A percentile compares a stretch with the other conserved stretches of the same genome.
Conservation (phyloP, 2,329 filamentous ascomycete species). For the Juglanconis juglandina region DNA sequence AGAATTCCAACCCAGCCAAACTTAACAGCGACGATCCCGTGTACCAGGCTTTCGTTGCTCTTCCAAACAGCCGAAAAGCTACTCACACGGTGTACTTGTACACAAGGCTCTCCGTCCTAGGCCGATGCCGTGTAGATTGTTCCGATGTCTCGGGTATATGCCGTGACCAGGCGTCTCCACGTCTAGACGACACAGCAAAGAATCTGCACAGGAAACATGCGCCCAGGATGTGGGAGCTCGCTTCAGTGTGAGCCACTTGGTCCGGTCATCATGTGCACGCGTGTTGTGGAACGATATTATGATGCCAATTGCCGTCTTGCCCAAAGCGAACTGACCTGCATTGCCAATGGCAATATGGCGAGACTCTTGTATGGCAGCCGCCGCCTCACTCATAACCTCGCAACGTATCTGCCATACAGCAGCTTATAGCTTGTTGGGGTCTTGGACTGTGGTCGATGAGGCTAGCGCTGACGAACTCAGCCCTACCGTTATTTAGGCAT, state of each 20-base stretch:
- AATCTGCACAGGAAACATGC: neutral
- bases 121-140: slow-evolving; percentile 5
- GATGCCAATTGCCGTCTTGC: neutral
- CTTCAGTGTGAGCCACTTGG: neutral
- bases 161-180: neutral
- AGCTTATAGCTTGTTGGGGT: neutral
- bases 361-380: no score
- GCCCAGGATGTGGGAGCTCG: neutral
- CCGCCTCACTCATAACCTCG: no score
- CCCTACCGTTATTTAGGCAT: neutral
- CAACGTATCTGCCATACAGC: no score
- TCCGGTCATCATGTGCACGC: neutral
- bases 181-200: neutral
- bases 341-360: no score
- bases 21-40: no score
- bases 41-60: neutral
- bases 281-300: neutral
- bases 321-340: neutral
- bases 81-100: neutral
- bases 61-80: neutral
- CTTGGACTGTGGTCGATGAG: neutral
- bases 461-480: neutral
- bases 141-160: slow-evolving; percentile 13
- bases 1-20: neutral
- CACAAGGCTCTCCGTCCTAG: neutral